A percentile compares a stretch with the other conserved stretches of the same genome.
These are phyloP conservation scores for Plectosphaerella plurivora DNA, from an alignment of 2,329 filamentous ascomycete species.

Conservation along the genomic window DNA sequence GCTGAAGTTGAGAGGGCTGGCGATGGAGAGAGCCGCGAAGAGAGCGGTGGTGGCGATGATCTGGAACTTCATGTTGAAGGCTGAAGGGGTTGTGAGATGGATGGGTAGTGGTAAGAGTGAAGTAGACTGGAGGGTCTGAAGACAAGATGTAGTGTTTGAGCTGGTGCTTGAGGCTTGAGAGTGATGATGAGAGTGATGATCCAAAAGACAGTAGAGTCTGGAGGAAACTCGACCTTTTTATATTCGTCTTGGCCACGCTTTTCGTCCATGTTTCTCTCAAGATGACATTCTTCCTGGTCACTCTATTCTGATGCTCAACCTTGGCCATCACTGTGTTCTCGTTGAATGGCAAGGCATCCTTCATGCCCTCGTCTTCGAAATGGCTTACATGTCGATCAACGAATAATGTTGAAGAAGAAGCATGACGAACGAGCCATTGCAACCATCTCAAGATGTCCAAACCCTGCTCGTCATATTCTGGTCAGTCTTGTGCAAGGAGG, in stretches of 20 bases:
- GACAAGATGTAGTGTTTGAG: neutral
- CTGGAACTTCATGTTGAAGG: conserved; percentile 10
- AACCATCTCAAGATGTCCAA: neutral
- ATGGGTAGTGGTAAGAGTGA: neutral
- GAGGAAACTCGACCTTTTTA: neutral
- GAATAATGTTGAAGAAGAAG: neutral
- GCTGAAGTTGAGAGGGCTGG: conserved; percentile 1
- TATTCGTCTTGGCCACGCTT: neutral
- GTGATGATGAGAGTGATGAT: conserved; percentile 1
- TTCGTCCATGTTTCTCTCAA: too few species aligned
- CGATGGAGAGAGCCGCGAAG: conserved; percentile 9
- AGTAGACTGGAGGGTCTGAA: neutral
- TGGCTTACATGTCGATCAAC: neutral
- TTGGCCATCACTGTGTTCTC: neutral
- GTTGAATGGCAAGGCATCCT: neutral
- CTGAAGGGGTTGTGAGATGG: neutral
- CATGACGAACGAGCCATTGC: neutral
- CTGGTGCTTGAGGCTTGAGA: neutral
- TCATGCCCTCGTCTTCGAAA: neutral
- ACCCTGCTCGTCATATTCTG: neutral
- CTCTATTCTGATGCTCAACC: too few species aligned
- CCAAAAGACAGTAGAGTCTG: neutral
- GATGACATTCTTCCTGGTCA: too few species aligned
- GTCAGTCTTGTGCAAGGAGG: neutral
- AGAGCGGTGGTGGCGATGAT: conserved; percentile 6